A percentile compares a stretch with the other conserved stretches of the same genome.
phyloP scores from a whole-genome alignment of 208 protist species.

The Balamuthia mandrillaris region DNA sequence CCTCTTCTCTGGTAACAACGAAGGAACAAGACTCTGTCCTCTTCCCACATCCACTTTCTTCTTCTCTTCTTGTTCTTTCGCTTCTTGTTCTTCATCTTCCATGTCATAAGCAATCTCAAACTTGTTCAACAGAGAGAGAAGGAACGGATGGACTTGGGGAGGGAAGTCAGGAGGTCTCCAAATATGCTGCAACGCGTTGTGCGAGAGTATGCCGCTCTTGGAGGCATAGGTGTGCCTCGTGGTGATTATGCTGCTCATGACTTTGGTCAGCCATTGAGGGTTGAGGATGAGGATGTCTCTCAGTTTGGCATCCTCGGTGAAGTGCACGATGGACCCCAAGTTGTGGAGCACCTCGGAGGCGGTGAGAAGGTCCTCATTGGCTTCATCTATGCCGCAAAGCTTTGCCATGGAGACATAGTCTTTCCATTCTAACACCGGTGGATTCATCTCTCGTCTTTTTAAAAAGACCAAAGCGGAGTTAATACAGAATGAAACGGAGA shows the following conservation, averaged over 20 bases:
- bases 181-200: background rate
- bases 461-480: too few relatives aligned
- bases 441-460: background rate
- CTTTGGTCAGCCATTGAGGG: slow-evolving; percentile 49
- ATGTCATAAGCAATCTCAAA: slow-evolving; percentile 20
- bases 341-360: slow-evolving; percentile 20
- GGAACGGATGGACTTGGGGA: background rate
- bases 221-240: background rate
- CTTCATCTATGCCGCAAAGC: background rate
- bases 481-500: too few relatives aligned
- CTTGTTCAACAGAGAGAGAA: background rate
- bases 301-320: slow-evolving; percentile 16
- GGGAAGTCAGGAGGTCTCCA: background rate
- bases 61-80: too few relatives aligned
- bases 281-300: slow-evolving; percentile 48
- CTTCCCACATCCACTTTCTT: too few relatives aligned
- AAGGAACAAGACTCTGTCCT: background rate
- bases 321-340: slow-evolving; percentile 19
- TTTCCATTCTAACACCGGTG: background rate
- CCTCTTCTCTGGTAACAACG: background rate
- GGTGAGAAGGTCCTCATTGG: background rate
- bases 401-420: background rate
- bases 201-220: background rate
- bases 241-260: slow-evolving; percentile 45
- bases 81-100: too few relatives aligned